phyloP scores from a whole-genome alignment of 163 green algal species.

The Chloromonas sp. region DNA sequence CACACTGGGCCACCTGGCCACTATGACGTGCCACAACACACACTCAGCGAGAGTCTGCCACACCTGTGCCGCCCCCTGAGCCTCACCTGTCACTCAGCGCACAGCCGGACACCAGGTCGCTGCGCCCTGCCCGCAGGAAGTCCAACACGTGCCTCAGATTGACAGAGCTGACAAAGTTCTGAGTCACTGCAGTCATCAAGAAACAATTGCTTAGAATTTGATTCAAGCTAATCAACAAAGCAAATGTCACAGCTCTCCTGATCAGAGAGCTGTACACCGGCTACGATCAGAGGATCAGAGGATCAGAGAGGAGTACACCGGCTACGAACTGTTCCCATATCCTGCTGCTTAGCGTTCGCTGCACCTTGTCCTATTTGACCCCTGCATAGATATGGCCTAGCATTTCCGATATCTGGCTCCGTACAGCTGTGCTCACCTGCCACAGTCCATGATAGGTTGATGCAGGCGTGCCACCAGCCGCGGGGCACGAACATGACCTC shows the following conservation, averaged over 20 bases:
- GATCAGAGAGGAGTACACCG: not conserved
- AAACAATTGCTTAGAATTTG: not conserved
- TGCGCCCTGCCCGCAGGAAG: conserved; percentile 30
- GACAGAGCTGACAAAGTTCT: conserved; percentile 14
- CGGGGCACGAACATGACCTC: conserved; percentile 92
- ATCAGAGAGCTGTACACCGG: not conserved
- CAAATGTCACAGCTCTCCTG: not conserved
- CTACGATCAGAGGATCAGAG: not conserved
- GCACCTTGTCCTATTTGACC: not conserved
- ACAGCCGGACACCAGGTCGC: conserved; percentile 77
- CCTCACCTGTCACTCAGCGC: conserved; percentile 26
- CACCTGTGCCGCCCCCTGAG: too few species aligned
- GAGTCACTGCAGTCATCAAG: conserved; percentile 1
- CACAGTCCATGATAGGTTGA: conserved; percentile 69
- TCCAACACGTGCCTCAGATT: conserved; percentile 20
- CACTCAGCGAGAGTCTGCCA: too few species aligned
- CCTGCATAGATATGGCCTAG: not conserved
- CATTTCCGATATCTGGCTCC: too few species aligned
- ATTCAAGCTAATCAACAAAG: not conserved
- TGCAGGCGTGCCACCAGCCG: conserved; percentile 89
- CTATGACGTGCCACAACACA: not conserved
- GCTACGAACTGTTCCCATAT: not conserved
- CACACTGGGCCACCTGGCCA: not conserved
- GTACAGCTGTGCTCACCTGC: too few species aligned
- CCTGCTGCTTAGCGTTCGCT: not conserved